phyloP scores from a whole-genome alignment of 352 stramenopile genomes.

The Phytophthora rubi region DNA sequence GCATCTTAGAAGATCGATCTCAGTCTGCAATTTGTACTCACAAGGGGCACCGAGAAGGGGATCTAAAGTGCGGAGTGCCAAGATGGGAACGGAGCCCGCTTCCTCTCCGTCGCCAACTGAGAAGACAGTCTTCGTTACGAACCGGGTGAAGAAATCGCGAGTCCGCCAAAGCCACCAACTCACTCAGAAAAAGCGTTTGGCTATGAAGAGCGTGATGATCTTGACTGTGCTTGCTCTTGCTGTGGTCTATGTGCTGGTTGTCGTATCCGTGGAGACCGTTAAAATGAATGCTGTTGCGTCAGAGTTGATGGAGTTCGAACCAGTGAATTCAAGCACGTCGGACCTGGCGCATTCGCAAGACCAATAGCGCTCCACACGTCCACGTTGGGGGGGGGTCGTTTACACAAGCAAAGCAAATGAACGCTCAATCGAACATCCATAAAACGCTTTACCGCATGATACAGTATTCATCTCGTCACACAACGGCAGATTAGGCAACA shows the following conservation, averaged over 20 bases:
- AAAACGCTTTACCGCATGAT: too few relatives aligned
- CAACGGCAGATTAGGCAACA: too few relatives aligned
- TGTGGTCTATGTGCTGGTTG: not conserved
- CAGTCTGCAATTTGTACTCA: not conserved
- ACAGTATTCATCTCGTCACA: too few relatives aligned
- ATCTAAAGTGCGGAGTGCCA: not conserved
- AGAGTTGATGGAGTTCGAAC: not conserved
- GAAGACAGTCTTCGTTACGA: not conserved
- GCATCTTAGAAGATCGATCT: not conserved
- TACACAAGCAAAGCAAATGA: not conserved
- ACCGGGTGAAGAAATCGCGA: not conserved
- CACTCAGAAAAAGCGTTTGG: not conserved
- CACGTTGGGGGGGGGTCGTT: not conserved
- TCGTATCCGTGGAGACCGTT: not conserved
- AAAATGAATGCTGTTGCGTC: not conserved
- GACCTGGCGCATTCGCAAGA: not conserved
- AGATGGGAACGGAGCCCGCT: not conserved
- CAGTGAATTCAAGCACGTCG: not conserved
- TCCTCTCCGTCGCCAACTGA: not conserved
- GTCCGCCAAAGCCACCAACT: not conserved
- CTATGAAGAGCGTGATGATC: not conserved
- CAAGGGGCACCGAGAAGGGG: not conserved
- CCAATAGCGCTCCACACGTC: not conserved
- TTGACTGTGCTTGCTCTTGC: not conserved
- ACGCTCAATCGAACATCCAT: too few relatives aligned